A percentile compares a stretch with the other conserved stretches of the same genome.
Conservation (phyloP, 192 early-diverging fungal genomes). For the Entomortierella lignicola region DNA sequence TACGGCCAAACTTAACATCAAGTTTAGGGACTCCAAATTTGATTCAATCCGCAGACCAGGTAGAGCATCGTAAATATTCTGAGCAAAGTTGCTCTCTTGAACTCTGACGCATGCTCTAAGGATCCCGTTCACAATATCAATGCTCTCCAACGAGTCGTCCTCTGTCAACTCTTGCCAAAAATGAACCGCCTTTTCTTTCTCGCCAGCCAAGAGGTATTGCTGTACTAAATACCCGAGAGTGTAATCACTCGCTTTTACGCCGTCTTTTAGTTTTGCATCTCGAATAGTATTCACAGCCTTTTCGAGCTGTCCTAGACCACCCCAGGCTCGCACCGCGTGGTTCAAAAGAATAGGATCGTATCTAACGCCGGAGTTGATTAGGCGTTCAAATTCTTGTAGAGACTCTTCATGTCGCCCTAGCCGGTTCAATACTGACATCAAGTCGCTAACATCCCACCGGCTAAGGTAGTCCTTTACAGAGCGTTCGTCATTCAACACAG, state of each 20-base stretch:
- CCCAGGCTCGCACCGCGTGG: conserved; percentile 44
- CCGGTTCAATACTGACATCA: conserved; percentile 40
- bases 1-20: conserved; percentile 47
- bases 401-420: conserved; percentile 29
- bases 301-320: conserved; percentile 31
- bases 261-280: not conserved
- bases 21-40: conserved; percentile 25
- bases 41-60: conserved; percentile 16
- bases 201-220: conserved; percentile 5
- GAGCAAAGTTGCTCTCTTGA: conserved; percentile 24
- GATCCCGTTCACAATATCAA: conserved; percentile 33
- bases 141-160: not conserved
- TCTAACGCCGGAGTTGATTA: not conserved
- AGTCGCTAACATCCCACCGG: conserved; percentile 37
- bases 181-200: not conserved
- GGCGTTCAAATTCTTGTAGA: conserved; percentile 21
- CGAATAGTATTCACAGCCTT: conserved; percentile 17
- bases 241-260: conserved; percentile 31
- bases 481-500: conserved; percentile 42
- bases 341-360: conserved; percentile 40
- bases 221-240: conserved; percentile 47
- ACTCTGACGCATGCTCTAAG: conserved; percentile 32
- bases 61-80: conserved; percentile 33
- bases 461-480: not conserved
- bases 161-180: conserved; percentile 21